Conservation (phyloP, 2,329 filamentous ascomycete genomes). For the Ophiostoma sp. region DNA sequence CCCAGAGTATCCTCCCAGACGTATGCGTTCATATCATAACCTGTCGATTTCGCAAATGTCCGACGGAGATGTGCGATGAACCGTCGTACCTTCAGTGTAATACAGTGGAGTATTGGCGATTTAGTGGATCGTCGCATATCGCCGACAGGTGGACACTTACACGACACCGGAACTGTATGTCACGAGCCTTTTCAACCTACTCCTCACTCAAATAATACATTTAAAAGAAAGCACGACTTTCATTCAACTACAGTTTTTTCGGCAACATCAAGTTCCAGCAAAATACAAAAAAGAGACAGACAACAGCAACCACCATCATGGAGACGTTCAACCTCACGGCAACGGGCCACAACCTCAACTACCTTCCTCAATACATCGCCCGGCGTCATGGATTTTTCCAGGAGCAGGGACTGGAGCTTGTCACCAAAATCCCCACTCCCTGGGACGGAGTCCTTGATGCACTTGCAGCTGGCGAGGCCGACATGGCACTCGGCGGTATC, state of each 20-base stretch:
- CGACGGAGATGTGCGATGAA: neutral
- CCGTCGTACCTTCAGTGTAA: neutral
- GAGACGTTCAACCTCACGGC: conserved; percentile 32
- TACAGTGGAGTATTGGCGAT: neutral
- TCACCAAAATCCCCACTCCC: conserved; percentile 34
- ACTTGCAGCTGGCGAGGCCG: conserved; percentile 32
- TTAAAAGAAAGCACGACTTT: too few species aligned
- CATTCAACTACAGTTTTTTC: too few species aligned
- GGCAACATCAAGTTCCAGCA: too few species aligned
- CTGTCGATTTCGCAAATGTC: neutral
- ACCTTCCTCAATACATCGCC: conserved; percentile 38
- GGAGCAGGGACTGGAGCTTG: conserved; percentile 36
- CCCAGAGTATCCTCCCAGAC: too few species aligned
- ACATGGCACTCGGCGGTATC: conserved; percentile 27
- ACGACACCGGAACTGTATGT: too few species aligned
- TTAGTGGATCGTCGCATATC: neutral
- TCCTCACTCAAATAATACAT: too few species aligned
- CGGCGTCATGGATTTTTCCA: conserved; percentile 37
- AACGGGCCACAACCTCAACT: conserved; percentile 37
- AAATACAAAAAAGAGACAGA: neutral
- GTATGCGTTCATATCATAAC: too few species aligned
- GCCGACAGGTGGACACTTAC: neutral
- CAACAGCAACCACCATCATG: neutral
- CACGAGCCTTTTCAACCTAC: too few species aligned
- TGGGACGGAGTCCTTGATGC: conserved; percentile 35